Evolutionary conservation across 495 filamentous ascomycete genomes (phyloP), one percentile per base, ranked within the genome.

Genomic region (Oidiodendron maius): DNA sequence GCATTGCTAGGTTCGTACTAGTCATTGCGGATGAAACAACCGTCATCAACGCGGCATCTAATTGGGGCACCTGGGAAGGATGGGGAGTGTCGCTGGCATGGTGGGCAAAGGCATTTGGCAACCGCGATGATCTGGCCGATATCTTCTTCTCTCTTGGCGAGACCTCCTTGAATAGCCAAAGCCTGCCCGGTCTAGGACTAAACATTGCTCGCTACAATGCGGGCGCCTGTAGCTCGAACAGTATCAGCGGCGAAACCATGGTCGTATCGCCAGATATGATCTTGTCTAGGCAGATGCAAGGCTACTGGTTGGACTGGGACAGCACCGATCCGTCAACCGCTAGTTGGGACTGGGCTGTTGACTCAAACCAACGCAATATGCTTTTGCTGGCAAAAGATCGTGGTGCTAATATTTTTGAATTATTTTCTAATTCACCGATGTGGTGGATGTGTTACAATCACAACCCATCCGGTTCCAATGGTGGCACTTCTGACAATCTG

Each of bases 381-480:
- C 36, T 69, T 13, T 57, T 41, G 40, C 62, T 64, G 40, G 66
- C 66, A 9, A 38, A 49, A 16, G 55, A 49, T 26, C 45, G 56
- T 4, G 66, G 66, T 20, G 64, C 59, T 4, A 55, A 64, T 47
- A 51, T 56, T 1, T 61, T 69, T 36, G 65, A 69, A 57, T 47
- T 69, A 3, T 69, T 69, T 48, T 65, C 62, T 35, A 68, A 68
- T 45, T 66, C 64, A 10, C 66, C 66, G 12, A 61, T 66, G 58
- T 69, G 66, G 66, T 69, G 65, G 65, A 65, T 63, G 65, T 60
- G 55, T 45, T 52, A 48, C 36, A 68, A 68, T 48, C 61, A 68
- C 51, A 68, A 68, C 44, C 65, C 65, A 3, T 54, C 59, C 13
- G 65, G 65, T 9, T 59, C 63, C 15, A 53, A 64, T 35, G 45